phyloP scores from a whole-genome alignment of 345 rosid genomes.

The Isatis tinctoria region DNA sequence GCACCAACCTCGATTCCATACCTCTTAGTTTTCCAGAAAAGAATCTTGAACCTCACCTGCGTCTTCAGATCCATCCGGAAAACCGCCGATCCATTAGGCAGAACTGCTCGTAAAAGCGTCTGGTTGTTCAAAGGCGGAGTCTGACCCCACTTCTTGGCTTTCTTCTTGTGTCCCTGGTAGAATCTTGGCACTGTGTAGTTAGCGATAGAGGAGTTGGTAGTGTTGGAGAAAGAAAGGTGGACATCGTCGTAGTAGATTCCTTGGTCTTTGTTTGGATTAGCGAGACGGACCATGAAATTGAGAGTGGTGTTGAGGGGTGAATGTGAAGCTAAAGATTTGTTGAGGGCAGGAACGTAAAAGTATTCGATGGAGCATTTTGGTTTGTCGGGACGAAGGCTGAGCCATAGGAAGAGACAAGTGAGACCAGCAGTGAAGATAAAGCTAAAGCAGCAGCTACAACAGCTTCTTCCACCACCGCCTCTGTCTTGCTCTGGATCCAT shows the following conservation, averaged over 20 bases:
- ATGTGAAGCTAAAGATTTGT: conserved; percentile 31
- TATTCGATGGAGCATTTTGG: conserved; percentile 46
- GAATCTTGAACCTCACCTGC: conserved; percentile 64
- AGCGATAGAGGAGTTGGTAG: conserved; percentile 9
- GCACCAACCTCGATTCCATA: conserved; percentile 44
- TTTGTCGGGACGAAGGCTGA: conserved; percentile 51
- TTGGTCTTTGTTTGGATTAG: conserved; percentile 63
- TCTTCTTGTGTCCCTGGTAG: conserved; percentile 66
- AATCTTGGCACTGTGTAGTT: conserved; percentile 37
- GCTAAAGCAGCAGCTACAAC: conserved; percentile 53
- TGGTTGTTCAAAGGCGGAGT: conserved; percentile 24
- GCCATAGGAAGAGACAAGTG: conserved; percentile 72
- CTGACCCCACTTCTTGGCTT: conserved; percentile 37
- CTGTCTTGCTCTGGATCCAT: background rate
- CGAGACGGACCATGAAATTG: conserved; percentile 40
- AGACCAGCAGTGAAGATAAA: conserved; percentile 57
- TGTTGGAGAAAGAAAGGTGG: conserved; percentile 38
- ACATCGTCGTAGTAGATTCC: conserved; percentile 61
- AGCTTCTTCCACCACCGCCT: conserved; percentile 31
- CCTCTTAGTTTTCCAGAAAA: conserved; percentile 58
- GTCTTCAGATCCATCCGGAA: conserved; percentile 71
- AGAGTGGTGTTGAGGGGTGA: conserved; percentile 33
- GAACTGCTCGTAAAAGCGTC: conserved; percentile 35
- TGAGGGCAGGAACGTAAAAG: conserved; percentile 59
- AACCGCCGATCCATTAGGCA: conserved; percentile 31